Base-by-base conservation (phyloP, 192 early-diverging fungal genomes). In the Allomyces javanicus region DNA sequence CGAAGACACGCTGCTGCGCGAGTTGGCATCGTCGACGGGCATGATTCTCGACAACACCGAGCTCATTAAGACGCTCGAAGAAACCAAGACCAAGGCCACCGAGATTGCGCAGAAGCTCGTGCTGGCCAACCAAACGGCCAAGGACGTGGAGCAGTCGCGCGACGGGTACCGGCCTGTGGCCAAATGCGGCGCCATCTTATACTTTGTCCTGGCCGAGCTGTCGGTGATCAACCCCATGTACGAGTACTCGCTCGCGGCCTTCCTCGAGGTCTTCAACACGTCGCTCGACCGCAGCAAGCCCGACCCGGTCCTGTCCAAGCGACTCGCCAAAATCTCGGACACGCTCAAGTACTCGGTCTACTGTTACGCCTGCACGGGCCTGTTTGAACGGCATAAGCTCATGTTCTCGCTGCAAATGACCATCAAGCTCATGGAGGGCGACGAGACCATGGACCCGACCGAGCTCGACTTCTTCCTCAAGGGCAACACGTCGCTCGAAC, bases 31-130 rank as follows among this genome's bases (percentile, higher is more conserved):
- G 64, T 87, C 93, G 14, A 89, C 91, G 71, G 93, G 95, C 66
- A 99, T 94, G 71, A 92, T 99, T 63, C 72, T 99, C 69, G 94
- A 99, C 75, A 94, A 99, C 73, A 91, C 95, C 71, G 85, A 87
- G 24, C 87, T 98, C 50, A 89, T 99, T 55, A 81, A 80, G 7
- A 95, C 95, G 2, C 76, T 99, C 43, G 97, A 99, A 76, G 90
- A 87, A 4, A 73, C 98, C 65, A 99, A 99, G 75, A 82, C 83
- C 27, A 96, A 99, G 75, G 94, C 97, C 0, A 89, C 89, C 9
- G 97, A 97, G 70, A 85, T 99, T 62, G 86, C 89, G 0, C 79
- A 82, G 66, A 95, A 97, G 76, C 88, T 93, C 22, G 87, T 86
- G 64, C 90, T 94, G 75, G 97, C 97, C 4, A 92, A 98, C 66